These are phyloP conservation scores for Sphaerostilbella broomeana DNA, from an alignment of 2,329 filamentous ascomycete species.

Conservation along the genomic window DNA sequence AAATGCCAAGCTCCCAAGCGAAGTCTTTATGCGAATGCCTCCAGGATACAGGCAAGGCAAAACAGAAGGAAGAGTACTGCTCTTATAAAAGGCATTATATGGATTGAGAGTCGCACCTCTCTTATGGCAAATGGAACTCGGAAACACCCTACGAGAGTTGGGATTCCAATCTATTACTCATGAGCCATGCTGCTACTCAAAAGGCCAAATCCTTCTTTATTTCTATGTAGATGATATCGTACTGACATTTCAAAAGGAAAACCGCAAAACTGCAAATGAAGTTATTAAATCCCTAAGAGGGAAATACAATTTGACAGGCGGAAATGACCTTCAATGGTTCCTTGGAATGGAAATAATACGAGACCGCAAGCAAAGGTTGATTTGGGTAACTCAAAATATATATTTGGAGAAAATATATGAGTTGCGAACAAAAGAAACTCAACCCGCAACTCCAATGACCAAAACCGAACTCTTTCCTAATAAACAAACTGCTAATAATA, in stretches of 20 bases:
- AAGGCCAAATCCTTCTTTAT: neutral
- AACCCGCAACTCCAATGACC: neutral
- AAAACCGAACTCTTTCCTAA: neutral
- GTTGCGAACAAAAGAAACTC: neutral
- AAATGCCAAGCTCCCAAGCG: no score
- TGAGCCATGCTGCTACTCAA: neutral
- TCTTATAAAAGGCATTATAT: no score
- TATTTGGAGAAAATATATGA: conserved; percentile 11
- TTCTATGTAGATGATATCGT: neutral
- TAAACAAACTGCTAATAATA: neutral
- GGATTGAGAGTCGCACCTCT: no score
- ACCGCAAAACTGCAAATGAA: neutral
- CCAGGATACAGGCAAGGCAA: no score
- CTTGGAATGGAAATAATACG: neutral
- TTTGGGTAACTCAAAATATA: conserved; percentile 4
- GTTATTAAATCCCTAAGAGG: neutral
- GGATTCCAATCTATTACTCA: conserved; percentile 1
- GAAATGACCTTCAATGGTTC: neutral
- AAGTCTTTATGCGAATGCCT: no score
- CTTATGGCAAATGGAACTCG: no score
- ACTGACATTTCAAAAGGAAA: neutral
- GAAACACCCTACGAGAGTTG: no score
- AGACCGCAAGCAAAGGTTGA: conserved; percentile 1
- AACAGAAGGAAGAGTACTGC: no score
- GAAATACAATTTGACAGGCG: neutral